A percentile compares a stretch with the other conserved stretches of the same genome.
phyloP scores from a whole-genome alignment of 1,284 basidiomycete species.

The Ceratobasidium sp. region DNA sequence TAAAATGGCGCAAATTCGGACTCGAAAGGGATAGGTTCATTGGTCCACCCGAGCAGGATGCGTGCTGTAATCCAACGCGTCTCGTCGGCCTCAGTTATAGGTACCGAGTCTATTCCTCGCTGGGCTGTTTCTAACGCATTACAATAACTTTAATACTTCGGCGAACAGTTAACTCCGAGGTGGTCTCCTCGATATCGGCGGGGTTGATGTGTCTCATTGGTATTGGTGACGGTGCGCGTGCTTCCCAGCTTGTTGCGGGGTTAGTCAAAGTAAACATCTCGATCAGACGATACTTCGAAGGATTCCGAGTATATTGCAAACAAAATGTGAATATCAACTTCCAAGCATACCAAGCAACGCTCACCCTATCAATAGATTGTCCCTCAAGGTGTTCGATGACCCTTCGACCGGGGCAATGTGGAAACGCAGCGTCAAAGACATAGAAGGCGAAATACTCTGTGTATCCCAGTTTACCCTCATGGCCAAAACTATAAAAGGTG shows the following conservation, averaged over 20 bases:
- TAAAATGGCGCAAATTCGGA: too few species aligned
- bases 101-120: conserved; percentile 57
- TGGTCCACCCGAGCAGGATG: conserved; percentile 61
- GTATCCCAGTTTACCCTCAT: conserved; percentile 93
- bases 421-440: conserved; percentile 86
- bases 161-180: conserved; percentile 72
- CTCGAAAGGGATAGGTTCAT: too few species aligned
- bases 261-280: conserved; percentile 47
- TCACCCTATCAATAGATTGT: conserved; percentile 63
- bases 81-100: conserved; percentile 77
- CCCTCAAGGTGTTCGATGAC: conserved; percentile 81
- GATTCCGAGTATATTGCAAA: conserved; percentile 81
- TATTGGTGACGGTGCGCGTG: conserved; percentile 79
- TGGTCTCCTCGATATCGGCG: conserved; percentile 82
- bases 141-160: conserved; percentile 5
- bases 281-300: conserved; percentile 78
- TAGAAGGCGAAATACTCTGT: conserved; percentile 87
- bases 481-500: conserved; percentile 88
- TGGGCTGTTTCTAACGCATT: conserved; percentile 34
- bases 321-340: conserved; percentile 72
- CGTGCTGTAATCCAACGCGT: conserved; percentile 84
- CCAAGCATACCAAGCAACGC: conserved; percentile 9
- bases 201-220: conserved; percentile 92
- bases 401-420: conserved; percentile 73
- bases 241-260: background rate